phyloP scores from a whole-genome alignment of 164 flowering plant species.

The Buxus sempervirens region DNA sequence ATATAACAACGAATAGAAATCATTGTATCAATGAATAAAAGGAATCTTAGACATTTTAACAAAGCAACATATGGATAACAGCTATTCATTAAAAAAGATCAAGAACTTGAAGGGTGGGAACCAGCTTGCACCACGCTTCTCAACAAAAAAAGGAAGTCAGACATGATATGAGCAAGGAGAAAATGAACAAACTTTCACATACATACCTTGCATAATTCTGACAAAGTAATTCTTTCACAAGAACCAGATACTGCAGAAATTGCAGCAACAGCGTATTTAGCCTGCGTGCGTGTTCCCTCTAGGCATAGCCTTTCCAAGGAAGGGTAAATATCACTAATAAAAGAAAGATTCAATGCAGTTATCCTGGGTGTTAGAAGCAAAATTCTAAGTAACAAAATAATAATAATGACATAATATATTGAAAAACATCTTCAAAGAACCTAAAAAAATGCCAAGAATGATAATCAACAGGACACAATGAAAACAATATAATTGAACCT shows the following conservation, averaged over 20 bases:
- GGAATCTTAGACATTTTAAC: neutral
- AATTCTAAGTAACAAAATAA: neutral
- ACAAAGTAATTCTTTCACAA: slow-evolving; percentile 39
- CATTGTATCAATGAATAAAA: neutral
- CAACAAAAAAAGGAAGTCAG: neutral
- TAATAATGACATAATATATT: no score
- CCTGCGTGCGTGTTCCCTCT: slow-evolving; percentile 77
- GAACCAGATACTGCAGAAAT: slow-evolving; percentile 48
- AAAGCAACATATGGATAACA: neutral
- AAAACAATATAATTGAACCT: neutral
- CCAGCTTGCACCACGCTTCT: neutral
- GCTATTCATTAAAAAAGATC: neutral
- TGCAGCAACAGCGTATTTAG: slow-evolving; percentile 81
- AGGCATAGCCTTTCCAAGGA: slow-evolving; percentile 63
- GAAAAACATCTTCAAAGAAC: no score
- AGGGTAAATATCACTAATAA: slow-evolving; percentile 53
- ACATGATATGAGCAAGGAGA: neutral
- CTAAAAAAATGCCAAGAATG: neutral
- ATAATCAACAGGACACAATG: neutral
- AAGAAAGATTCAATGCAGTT: neutral
- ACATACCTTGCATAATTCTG: slow-evolving; percentile 58
- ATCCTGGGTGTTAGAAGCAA: neutral
- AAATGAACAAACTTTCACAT: neutral
- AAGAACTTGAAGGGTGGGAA: neutral
- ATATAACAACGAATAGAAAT: neutral